These are phyloP conservation scores for Priceomyces carsonii DNA, from an alignment of 805 yeast genomes.

Conservation along the genomic window DNA sequence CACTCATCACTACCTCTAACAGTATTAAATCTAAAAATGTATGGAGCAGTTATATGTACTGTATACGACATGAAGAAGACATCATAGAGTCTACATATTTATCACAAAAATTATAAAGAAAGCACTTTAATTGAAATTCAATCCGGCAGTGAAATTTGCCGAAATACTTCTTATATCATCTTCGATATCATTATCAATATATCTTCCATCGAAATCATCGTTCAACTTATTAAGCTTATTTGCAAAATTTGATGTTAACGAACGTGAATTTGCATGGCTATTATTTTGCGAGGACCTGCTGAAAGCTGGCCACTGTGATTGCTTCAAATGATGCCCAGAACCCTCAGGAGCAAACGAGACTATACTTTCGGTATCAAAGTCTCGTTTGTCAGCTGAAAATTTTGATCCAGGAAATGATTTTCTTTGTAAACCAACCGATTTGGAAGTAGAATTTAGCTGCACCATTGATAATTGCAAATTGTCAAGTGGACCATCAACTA, in stretches of 20 bases:
- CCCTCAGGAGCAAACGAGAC: slow-evolving; percentile 21
- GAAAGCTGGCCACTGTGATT: slow-evolving; percentile 29
- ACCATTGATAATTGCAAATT: slow-evolving; percentile 73
- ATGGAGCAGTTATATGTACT: no score
- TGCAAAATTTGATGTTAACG: slow-evolving; percentile 34
- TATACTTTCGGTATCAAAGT: slow-evolving; percentile 29
- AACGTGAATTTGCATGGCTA: slow-evolving; percentile 10
- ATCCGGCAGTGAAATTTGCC: slow-evolving; percentile 38
- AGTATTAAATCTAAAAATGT: no score
- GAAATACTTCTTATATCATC: slow-evolving; percentile 40
- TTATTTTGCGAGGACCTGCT: slow-evolving; percentile 13
- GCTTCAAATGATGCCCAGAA: slow-evolving; percentile 2
- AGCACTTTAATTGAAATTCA: slow-evolving; percentile 16
- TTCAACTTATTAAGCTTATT: slow-evolving; percentile 24
- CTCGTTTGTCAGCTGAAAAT: slow-evolving; percentile 12
- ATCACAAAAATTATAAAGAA: slow-evolving; percentile 1
- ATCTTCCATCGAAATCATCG: slow-evolving; percentile 9
- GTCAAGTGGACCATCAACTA: slow-evolving; percentile 88
- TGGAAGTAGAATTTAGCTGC: slow-evolving; percentile 36
- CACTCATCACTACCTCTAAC: no score
- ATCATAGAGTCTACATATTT: no score
- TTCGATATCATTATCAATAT: slow-evolving; percentile 17
- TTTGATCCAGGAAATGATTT: slow-evolving; percentile 15
- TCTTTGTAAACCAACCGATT: slow-evolving; percentile 2
- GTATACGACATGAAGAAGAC: no score